Conservation (phyloP, 2,329 filamentous ascomycete species). For the Trichophyton mentagrophytes region DNA sequence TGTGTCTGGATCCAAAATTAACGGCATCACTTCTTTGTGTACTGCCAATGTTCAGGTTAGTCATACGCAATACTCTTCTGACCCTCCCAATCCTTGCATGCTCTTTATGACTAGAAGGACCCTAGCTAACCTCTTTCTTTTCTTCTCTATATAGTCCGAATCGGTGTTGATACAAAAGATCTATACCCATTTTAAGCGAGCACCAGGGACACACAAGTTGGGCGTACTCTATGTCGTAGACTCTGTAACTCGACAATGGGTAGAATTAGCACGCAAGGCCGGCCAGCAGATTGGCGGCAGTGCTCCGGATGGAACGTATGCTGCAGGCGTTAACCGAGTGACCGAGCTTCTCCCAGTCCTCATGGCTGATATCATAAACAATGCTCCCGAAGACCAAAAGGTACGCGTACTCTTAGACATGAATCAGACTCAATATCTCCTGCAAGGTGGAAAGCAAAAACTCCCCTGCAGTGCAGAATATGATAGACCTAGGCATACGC, state of each 20-base stretch:
- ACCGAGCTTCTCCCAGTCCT: constrained; percentile 85
- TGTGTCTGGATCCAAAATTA: constrained; percentile 86
- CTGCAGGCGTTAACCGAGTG: constrained; percentile 89
- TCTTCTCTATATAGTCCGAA: constrained; percentile 56
- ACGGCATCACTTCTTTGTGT: constrained; percentile 73
- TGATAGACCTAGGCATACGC: not conserved
- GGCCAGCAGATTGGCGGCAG: constrained; percentile 69
- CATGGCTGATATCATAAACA: constrained; percentile 89
- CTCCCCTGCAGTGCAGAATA: not conserved
- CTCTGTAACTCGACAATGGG: constrained; percentile 97
- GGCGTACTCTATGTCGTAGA: constrained; percentile 99
- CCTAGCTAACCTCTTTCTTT: constrained; percentile 18
- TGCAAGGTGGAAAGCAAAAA: not conserved
- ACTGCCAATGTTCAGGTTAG: constrained; percentile 82
- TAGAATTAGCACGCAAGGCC: constrained; percentile 81
- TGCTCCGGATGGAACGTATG: constrained; percentile 83
- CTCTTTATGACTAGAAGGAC: not conserved
- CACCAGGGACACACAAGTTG: constrained; percentile 88
- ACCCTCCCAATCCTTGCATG: constrained; percentile 8
- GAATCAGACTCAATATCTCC: constrained; percentile 7
- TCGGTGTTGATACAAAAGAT: constrained; percentile 91
- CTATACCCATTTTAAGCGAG: constrained; percentile 93
- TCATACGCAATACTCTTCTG: constrained; percentile 2
- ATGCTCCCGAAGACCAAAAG: constrained; percentile 89
- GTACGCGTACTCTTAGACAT: constrained; percentile 47